phyloP scores from a whole-genome alignment of 805 yeast genomes.

The Candida parachauliodes region DNA sequence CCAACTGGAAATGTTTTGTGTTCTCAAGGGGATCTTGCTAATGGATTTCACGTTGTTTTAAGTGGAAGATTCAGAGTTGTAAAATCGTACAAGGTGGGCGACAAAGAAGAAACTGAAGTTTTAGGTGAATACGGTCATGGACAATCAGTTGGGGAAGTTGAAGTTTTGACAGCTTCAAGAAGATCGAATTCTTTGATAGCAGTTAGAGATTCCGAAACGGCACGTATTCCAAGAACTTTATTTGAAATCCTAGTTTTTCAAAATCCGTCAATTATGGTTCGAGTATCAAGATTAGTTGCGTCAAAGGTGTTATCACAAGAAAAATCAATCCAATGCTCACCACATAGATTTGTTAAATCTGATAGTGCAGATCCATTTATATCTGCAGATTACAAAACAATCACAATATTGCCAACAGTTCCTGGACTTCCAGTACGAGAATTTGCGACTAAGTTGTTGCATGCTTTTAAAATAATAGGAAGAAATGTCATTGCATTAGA shows the following conservation, averaged over 20 bases:
- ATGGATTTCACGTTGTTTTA: constrained; percentile 83
- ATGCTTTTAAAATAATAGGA: constrained; percentile 71
- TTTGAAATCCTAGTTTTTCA: constrained; percentile 81
- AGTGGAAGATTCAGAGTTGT: constrained; percentile 84
- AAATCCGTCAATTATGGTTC: constrained; percentile 87
- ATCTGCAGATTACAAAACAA: constrained; percentile 64
- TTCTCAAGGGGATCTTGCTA: constrained; percentile 81
- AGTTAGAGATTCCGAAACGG: constrained; percentile 89
- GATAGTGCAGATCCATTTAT: constrained; percentile 22
- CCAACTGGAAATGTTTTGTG: constrained; percentile 82
- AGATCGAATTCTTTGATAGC: constrained; percentile 73
- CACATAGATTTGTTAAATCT: constrained; percentile 10
- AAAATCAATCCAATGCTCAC: constrained; percentile 6
- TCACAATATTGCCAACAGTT: constrained; percentile 78
- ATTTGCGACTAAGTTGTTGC: constrained; percentile 70
- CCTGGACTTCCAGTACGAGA: constrained; percentile 81
- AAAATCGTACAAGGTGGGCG: constrained; percentile 17
- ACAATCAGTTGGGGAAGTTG: constrained; percentile 91
- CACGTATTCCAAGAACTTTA: constrained; percentile 84
- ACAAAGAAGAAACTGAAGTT: constrained; percentile 23
- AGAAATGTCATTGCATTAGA: constrained; percentile 74
- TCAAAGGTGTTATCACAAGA: constrained; percentile 33
- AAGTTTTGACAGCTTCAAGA: constrained; percentile 77
- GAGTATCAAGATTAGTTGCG: constrained; percentile 85
- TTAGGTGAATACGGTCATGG: constrained; percentile 89